A percentile compares a stretch with the other conserved stretches of the same genome.
Conservation (phyloP, 176 grass and related monocot species). For the Carex pumila region DNA sequence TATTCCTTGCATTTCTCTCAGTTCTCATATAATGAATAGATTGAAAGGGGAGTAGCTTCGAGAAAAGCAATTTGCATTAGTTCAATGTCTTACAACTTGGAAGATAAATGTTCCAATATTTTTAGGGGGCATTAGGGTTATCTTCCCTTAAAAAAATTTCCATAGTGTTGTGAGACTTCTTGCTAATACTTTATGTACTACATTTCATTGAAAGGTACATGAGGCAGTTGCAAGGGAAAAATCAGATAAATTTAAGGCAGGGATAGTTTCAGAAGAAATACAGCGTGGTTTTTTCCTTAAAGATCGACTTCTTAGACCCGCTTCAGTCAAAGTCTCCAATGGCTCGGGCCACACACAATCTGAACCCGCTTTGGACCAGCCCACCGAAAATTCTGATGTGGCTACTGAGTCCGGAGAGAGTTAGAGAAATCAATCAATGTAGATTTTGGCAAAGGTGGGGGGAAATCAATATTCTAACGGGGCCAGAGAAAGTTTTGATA, state of each 20-base stretch:
- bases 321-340: slow-evolving; percentile 66
- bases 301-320: slow-evolving; percentile 60
- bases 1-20: not conserved
- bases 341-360: slow-evolving; percentile 29
- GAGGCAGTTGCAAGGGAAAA: slow-evolving; percentile 79
- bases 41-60: not conserved
- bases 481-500: slow-evolving; percentile 4
- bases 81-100: not conserved
- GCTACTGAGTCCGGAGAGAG: slow-evolving; percentile 13
- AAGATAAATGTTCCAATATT: not conserved
- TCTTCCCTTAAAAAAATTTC: not conserved
- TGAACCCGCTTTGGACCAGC: slow-evolving; percentile 8
- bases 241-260: slow-evolving; percentile 59
- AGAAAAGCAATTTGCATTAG: not conserved
- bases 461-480: not conserved
- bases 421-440: not conserved
- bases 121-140: not conserved
- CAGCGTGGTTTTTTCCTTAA: slow-evolving; percentile 55
- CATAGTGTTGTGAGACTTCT: not conserved
- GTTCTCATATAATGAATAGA: not conserved
- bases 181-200: slow-evolving; percentile 5
- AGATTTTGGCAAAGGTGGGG: not conserved
- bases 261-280: slow-evolving; percentile 62
- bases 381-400: slow-evolving; percentile 27
- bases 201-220: slow-evolving; percentile 44